Evolutionary conservation across 192 early-diverging fungal genomes (phyloP).

Genomic region (Linnemannia schmuckeri): DNA sequence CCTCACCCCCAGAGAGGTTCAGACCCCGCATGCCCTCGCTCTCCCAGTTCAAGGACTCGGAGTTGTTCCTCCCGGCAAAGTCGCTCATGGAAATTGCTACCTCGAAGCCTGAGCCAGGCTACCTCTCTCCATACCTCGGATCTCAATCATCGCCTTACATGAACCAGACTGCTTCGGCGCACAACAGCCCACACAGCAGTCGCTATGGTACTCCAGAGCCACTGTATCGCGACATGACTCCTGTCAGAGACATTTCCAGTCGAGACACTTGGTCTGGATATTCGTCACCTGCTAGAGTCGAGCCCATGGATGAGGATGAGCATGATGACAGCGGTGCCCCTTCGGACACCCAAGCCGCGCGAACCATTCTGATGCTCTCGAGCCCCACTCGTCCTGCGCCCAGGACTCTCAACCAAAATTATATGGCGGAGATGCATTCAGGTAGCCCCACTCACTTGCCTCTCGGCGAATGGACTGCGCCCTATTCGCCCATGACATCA

Average conservation of each 20-base stretch:
- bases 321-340: constrained; percentile 20
- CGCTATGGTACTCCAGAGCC: constrained; percentile 20
- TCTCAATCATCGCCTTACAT: not conserved
- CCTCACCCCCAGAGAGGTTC: constrained; percentile 14
- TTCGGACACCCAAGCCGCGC: constrained; percentile 39
- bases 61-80: constrained; percentile 44
- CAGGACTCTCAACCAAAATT: constrained; percentile 31
- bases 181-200: constrained; percentile 9
- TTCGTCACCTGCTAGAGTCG: constrained; percentile 9
- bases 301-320: constrained; percentile 33
- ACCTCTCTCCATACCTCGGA: constrained; percentile 14
- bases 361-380: constrained; percentile 56
- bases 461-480: constrained; percentile 36
- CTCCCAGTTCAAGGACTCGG: constrained; percentile 48
- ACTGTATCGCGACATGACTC: constrained; percentile 25
- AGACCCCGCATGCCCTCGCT: constrained; percentile 33
- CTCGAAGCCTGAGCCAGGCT: constrained; percentile 45
- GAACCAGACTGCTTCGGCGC: not conserved
- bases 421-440: constrained; percentile 25
- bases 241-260: constrained; percentile 1
- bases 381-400: constrained; percentile 38
- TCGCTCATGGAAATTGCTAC: constrained; percentile 50
- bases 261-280: constrained; percentile 17
- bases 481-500: constrained; percentile 36
- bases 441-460: constrained; percentile 22